Evolutionary conservation across 805 yeast species (phyloP), one percentile per base, ranked within the genome.

Genomic region (Metschnikowia anglica): DNA sequence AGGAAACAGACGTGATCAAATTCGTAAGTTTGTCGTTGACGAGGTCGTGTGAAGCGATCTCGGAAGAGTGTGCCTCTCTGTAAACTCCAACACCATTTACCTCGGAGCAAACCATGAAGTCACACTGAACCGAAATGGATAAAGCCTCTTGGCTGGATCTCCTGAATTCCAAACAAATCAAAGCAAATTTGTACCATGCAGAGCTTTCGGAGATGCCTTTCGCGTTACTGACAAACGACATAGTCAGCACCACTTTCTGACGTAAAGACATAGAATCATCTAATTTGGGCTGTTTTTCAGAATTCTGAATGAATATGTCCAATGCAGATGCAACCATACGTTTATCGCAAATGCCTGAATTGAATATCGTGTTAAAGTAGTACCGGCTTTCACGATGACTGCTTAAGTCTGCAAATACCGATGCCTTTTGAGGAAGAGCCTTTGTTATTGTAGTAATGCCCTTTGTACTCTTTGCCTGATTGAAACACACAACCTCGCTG

Each of bases 121-220:
- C 40, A 1, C 31, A 19, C 19, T 43, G 30, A 2, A 41, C 45
- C 4, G 46, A 28, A 62, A 46, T 60, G 30, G 80, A 66, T 28
- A 87, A 68, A 0, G 83, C 72, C 54, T 86, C 93, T 44, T 74
- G 72, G 15, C 80, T 70, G 35, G 74, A 72, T 45, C 76, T 83
- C 45, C 74, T 76, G 40, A 85, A 70, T 54, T 89, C 96, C 43
- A 76, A 77, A 57, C 95, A 83, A 19, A 89, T 68, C 2, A 86
- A 73, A 44, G 81, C 83, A 44, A 90, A 75, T 46, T 83, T 79
- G 25, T 76, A 68, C 85, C 95, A 82, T 52, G 81, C 81, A 23
- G 72, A 72, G 36, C 68, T 68, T 2, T 65, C 61, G 26, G 63
- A 59, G 32, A 62, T 64, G 23, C 62, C 63, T 25, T 52, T 37